Conservation (phyloP, 2,329 filamentous ascomycete genomes). For the Pseudopithomyces chartarum region DNA sequence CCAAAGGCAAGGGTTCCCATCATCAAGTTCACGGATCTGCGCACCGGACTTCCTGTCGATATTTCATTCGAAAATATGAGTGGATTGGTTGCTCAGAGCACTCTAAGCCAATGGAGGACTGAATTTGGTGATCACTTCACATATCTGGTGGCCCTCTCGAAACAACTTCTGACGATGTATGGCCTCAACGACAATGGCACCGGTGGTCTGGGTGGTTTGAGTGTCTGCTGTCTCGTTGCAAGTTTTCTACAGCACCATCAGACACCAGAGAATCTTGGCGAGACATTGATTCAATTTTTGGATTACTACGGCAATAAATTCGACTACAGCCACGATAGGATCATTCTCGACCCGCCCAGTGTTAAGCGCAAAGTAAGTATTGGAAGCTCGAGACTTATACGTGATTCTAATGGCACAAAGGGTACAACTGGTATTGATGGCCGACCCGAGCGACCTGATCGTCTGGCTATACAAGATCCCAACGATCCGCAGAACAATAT, state of each 20-base stretch:
- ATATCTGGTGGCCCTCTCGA: conserved; percentile 82
- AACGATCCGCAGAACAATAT: conserved; percentile 88
- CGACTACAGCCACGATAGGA: conserved; percentile 70
- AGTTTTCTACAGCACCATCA: conserved; percentile 78
- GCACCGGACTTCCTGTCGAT: conserved; percentile 83
- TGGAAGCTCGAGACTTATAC: not conserved
- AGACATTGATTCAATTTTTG: conserved; percentile 85
- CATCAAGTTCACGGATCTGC: conserved; percentile 83
- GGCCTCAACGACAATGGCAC: conserved; percentile 89
- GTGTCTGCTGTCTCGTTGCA: conserved; percentile 90
- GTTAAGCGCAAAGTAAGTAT: conserved; percentile 74
- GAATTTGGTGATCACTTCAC: conserved; percentile 81
- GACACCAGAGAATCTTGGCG: conserved; percentile 66
- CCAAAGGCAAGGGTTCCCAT: conserved; percentile 81
- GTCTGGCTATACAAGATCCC: conserved; percentile 89
- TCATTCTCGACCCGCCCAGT: conserved; percentile 71
- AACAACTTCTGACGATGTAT: conserved; percentile 89
- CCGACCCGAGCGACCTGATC: conserved; percentile 50
- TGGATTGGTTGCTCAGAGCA: conserved; percentile 78
- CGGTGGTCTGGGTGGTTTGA: conserved; percentile 91
- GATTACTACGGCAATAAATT: conserved; percentile 87
- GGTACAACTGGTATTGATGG: conserved; percentile 32
- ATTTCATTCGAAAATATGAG: conserved; percentile 93
- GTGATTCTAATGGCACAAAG: conserved; percentile 12
- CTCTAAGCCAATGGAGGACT: conserved; percentile 77